Evolutionary conservation across 495 filamentous ascomycete genomes (phyloP).

Genomic region (Cercophora sp.): DNA sequence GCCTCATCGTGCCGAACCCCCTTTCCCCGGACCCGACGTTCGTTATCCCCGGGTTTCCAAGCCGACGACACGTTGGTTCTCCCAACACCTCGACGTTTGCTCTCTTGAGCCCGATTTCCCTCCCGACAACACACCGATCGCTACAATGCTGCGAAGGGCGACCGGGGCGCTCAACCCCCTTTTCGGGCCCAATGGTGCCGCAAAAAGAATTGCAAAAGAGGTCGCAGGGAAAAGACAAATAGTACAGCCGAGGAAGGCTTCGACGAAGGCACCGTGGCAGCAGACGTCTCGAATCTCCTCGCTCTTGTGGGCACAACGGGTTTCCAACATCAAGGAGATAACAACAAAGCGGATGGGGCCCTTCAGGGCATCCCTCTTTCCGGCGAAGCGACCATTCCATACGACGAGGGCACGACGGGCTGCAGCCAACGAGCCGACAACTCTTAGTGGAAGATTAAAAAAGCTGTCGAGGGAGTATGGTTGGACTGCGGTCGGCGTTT

Average conservation of each 20-base stretch:
- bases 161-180: neutral
- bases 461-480: conserved; percentile 92
- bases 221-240: neutral
- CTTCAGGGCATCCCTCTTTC: conserved; percentile 8
- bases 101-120: too few species aligned
- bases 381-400: conserved; percentile 24
- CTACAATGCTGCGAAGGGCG: neutral
- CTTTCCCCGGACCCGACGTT: too few species aligned
- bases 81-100: too few species aligned
- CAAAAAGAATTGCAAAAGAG: neutral
- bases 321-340: conserved; percentile 6
- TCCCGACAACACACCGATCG: neutral
- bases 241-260: conserved; percentile 6
- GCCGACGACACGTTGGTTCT: too few species aligned
- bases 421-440: conserved; percentile 39
- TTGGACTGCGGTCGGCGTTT: conserved; percentile 89
- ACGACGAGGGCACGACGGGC: conserved; percentile 19
- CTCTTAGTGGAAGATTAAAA: conserved; percentile 66
- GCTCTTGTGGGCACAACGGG: conserved; percentile 14
- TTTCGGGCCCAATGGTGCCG: neutral
- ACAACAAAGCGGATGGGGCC: neutral
- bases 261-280: conserved; percentile 7
- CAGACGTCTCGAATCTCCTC: conserved; percentile 9
- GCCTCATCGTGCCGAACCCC: too few species aligned
- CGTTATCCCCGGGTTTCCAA: too few species aligned